Evolutionary conservation across 768 basidiomycete genomes (phyloP).

Genomic region (Boletus bicolor): DNA sequence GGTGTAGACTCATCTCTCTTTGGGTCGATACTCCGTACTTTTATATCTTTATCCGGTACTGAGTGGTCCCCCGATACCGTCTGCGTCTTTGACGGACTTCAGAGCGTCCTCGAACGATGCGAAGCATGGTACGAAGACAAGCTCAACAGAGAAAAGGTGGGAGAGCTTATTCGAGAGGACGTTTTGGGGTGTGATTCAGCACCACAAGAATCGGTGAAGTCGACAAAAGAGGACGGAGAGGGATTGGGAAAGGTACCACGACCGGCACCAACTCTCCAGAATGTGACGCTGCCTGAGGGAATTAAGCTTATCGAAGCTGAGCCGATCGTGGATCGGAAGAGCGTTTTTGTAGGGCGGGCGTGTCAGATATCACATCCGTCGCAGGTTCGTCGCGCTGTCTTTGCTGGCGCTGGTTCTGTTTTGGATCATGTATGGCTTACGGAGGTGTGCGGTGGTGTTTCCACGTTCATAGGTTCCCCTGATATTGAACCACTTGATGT

Average conservation of each 20-base stretch:
- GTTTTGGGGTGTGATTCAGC: constrained; percentile 26
- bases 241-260: background rate
- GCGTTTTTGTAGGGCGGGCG: constrained; percentile 81
- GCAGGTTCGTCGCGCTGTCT: constrained; percentile 44
- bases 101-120: constrained; percentile 66
- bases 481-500: constrained; percentile 62
- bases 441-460: background rate
- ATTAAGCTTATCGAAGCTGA: constrained; percentile 70
- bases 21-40: constrained; percentile 74
- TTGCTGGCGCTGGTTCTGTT: background rate
- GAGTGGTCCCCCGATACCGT: constrained; percentile 72
- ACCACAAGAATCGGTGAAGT: constrained; percentile 5
- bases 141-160: constrained; percentile 51
- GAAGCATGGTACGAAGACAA: constrained; percentile 70
- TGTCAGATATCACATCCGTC: constrained; percentile 75
- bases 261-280: constrained; percentile 2
- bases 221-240: constrained; percentile 6
- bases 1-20: constrained; percentile 73
- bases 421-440: background rate
- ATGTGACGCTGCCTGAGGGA: constrained; percentile 48
- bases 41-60: constrained; percentile 72
- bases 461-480: constrained; percentile 56
- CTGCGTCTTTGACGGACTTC: constrained; percentile 86
- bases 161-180: constrained; percentile 56
- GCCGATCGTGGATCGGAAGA: constrained; percentile 83